Conservation (phyloP, 371 early-diverging fungal species). For the Rhizopus delemar region DNA sequence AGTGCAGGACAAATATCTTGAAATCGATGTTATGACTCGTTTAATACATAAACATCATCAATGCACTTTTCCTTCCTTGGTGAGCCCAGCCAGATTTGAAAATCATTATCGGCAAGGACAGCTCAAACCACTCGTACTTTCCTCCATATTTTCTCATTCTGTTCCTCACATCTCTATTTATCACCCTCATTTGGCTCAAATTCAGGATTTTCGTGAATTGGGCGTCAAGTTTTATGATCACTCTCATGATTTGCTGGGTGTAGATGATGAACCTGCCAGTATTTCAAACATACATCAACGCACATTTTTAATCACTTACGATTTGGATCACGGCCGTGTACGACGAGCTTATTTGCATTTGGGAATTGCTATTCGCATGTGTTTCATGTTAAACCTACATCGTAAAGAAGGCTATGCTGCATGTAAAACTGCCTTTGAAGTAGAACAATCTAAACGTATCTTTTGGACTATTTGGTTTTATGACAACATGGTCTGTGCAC, state of each 20-base stretch:
- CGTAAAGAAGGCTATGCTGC: constrained; percentile 27
- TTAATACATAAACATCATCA: constrained; percentile 33
- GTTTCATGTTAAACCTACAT: constrained; percentile 38
- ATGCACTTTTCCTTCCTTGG: constrained; percentile 36
- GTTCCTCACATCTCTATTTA: constrained; percentile 35
- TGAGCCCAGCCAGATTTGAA: constrained; percentile 32
- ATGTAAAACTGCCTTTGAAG: constrained; percentile 22
- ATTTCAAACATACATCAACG: constrained; percentile 38
- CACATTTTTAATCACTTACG: constrained; percentile 31
- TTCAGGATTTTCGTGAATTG: constrained; percentile 30
- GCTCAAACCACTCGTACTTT: constrained; percentile 27
- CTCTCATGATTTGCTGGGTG: constrained; percentile 28
- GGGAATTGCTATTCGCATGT: constrained; percentile 39
- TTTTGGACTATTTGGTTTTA: constrained; percentile 46
- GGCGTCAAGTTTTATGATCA: constrained; percentile 32
- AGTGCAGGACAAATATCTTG: constrained; percentile 12
- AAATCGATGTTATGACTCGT: constrained; percentile 24
- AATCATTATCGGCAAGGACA: constrained; percentile 24
- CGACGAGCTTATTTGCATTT: constrained; percentile 35
- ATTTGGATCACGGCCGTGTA: constrained; percentile 37
- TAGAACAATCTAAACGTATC: constrained; percentile 34
- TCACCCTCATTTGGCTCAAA: constrained; percentile 30
- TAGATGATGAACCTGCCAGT: constrained; percentile 29
- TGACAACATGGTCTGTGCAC: constrained; percentile 30
- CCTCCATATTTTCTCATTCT: constrained; percentile 32